Percentiles rank a stretch among this genome's conserved stretches.
Evolutionary conservation across 1,284 basidiomycete genomes (phyloP).

Genomic region (Ustilago curta): DNA sequence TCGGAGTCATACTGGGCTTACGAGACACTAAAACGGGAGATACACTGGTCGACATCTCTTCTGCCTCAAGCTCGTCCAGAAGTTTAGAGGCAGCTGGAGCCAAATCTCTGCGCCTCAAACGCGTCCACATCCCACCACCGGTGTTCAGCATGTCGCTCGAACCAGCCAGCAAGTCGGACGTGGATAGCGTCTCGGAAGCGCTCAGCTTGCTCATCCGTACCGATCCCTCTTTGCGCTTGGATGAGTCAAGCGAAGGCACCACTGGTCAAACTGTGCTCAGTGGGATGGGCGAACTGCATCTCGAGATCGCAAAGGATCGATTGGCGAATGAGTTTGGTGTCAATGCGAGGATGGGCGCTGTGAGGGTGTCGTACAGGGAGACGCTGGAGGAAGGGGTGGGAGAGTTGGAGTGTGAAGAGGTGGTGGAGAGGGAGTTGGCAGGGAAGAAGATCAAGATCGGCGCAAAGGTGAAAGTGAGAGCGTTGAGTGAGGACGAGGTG

Average conservation of each 20-base stretch:
- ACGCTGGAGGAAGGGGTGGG: constrained; percentile 72
- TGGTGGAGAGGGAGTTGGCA: constrained; percentile 59
- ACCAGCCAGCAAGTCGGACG: constrained; percentile 72
- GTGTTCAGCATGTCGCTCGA: constrained; percentile 73
- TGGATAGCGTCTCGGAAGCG: constrained; percentile 80
- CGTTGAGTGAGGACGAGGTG: constrained; percentile 39
- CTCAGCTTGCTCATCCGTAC: constrained; percentile 81
- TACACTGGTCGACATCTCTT: constrained; percentile 73
- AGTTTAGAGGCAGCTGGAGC: constrained; percentile 10
- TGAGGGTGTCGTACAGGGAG: constrained; percentile 84
- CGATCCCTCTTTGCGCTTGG: constrained; percentile 82
- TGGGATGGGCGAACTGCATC: constrained; percentile 84
- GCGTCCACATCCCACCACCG: constrained; percentile 84
- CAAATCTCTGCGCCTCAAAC: constrained; percentile 72
- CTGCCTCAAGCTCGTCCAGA: neutral
- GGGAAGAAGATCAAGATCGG: constrained; percentile 59
- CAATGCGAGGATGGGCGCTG: constrained; percentile 80
- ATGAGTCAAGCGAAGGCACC: constrained; percentile 45
- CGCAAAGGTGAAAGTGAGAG: constrained; percentile 36
- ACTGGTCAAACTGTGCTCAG: constrained; percentile 86
- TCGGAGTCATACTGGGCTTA: constrained; percentile 85
- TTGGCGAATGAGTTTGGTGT: constrained; percentile 83
- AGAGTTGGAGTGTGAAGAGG: constrained; percentile 30
- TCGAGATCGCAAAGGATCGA: constrained; percentile 85
- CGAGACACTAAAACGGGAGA: constrained; percentile 88